These are phyloP conservation scores for Nidularia sp. DNA, from an alignment of 768 basidiomycete genomes.

Conservation along the genomic window DNA sequence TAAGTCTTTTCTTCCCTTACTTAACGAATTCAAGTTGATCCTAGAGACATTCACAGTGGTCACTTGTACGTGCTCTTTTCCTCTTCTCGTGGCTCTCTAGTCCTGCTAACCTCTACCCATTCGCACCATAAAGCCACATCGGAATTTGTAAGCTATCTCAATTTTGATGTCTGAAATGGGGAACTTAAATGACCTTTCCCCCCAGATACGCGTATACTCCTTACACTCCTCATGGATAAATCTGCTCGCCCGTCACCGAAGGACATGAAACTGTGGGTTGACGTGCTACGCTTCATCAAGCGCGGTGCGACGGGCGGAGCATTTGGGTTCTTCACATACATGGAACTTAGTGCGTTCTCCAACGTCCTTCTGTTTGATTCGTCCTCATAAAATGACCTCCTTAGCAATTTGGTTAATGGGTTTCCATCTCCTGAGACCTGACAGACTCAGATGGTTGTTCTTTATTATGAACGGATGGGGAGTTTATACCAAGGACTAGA, in stretches of 20 bases:
- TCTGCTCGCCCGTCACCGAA: constrained; percentile 36
- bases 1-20: constrained; percentile 10
- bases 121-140: constrained; percentile 34
- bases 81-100: background rate
- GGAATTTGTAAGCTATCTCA: constrained; percentile 37
- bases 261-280: constrained; percentile 58
- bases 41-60: constrained; percentile 19
- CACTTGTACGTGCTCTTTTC: constrained; percentile 30
- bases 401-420: constrained; percentile 35
- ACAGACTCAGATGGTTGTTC: constrained; percentile 40
- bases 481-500: constrained; percentile 17
- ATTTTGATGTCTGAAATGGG: background rate
- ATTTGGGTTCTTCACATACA: constrained; percentile 53
- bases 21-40: background rate
- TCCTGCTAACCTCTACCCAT: background rate
- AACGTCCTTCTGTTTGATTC: background rate
- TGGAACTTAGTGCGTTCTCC: constrained; percentile 42
- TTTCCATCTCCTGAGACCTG: constrained; percentile 43
- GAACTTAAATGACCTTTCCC: background rate
- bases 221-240: constrained; percentile 43
- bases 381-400: background rate
- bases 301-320: constrained; percentile 41
- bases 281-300: constrained; percentile 47
- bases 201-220: constrained; percentile 42
- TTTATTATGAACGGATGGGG: constrained; percentile 51